Base-by-base conservation (phyloP, 2,329 filamentous ascomycete genomes). In the Akanthomyces uredinophilus region DNA sequence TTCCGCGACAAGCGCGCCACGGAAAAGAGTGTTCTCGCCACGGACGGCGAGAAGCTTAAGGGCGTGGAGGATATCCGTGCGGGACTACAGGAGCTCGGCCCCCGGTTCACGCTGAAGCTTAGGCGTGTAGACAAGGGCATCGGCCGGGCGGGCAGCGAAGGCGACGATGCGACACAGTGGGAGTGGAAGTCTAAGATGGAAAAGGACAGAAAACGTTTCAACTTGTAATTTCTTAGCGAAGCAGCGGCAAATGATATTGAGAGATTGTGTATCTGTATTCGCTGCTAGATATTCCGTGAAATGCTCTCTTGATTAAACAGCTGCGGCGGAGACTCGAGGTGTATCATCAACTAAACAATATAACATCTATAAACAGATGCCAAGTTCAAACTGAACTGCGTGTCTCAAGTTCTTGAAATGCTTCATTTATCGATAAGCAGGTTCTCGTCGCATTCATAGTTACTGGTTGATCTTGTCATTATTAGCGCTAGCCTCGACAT, bases 131-230 rank as follows among this genome's bases (percentile, higher is more conserved):
- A 98, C 73, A 93, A 92, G 76, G 94, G 93, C 0, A 90, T 99
- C 66, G 86, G 86, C 16, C 77, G 83, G 61, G 86, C 86, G 8
- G 86, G 86, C 20, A 87, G 85, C 68, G 82, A 87, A 64, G 84
- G 91, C 80, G 80, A 86, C 74, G 79, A 88, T 74, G 91, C 92
- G 43, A 85, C 92, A 68, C 91, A 96, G 72, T 98, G 95, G 94
- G 86, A 97, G 73, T 99, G 95, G 95, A 96, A 96, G 78, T 89
- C 90, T 13, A 87, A 87, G 72, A 96, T 95, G 88, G 95, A 99
- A 79, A 97, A 97, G 81, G 82, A 90, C 71, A 83, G 95, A 70
- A 98, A 94, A 68, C 88, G 91, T 73, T 99, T 98, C 79, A 95
- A 96, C 76, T 80, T 99, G 72, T 98, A 82, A 65, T 58, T 57